Percentiles rank a stretch among this genome's conserved stretches.
Conservation (phyloP, 1,139 yeast genomes). For the Lodderomyces margitis region DNA sequence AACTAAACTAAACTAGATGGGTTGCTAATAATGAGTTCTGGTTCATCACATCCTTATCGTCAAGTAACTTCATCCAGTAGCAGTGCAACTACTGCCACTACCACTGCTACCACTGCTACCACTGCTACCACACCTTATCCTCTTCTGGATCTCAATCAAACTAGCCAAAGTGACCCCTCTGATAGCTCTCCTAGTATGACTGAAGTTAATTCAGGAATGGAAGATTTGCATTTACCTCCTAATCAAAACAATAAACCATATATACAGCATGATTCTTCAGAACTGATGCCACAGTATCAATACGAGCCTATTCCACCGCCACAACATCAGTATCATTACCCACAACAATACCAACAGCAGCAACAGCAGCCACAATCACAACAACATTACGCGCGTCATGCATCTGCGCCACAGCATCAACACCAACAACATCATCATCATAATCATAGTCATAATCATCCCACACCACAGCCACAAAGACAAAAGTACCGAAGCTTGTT, state of each 20-base stretch:
- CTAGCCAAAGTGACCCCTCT: conserved; percentile 9
- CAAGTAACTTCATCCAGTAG: conserved; percentile 8
- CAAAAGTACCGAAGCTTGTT: background rate
- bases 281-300: conserved; percentile 5
- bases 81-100: conserved; percentile 2
- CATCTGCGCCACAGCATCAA: conserved; percentile 2
- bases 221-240: conserved; percentile 16
- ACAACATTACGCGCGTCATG: conserved; percentile 1
- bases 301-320: conserved; percentile 3
- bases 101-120: background rate
- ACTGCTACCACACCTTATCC: conserved; percentile 23
- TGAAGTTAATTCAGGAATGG: conserved; percentile 14
- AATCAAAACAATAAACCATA: conserved; percentile 9
- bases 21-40: conserved; percentile 1
- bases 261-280: conserved; percentile 5
- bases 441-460: too few relatives aligned
- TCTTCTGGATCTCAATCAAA: conserved; percentile 14
- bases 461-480: too few relatives aligned
- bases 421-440: background rate
- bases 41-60: conserved; percentile 15
- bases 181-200: conserved; percentile 12
- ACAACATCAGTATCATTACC: conserved; percentile 1
- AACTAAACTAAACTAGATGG: too few relatives aligned
- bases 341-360: conserved; percentile 1
- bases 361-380: conserved; percentile 3